Evolutionary conservation across 2,329 filamentous ascomycete species (phyloP).

Genomic region (Dactylellina drechsleri): DNA sequence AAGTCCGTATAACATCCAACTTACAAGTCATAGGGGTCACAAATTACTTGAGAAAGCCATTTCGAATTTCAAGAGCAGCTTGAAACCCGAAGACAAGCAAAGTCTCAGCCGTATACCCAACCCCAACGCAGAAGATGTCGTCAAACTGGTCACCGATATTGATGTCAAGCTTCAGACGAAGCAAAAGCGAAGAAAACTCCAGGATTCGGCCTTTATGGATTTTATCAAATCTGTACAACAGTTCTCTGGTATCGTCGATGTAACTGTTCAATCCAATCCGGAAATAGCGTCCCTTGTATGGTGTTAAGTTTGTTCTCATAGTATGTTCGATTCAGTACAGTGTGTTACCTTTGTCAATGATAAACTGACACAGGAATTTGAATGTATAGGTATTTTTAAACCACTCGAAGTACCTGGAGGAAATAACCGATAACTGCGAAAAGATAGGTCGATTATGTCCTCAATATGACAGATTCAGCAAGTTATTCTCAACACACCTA

Average conservation of each 20-base stretch:
- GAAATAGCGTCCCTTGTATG: constrained; percentile 63
- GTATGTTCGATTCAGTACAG: constrained; percentile 54
- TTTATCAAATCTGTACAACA: constrained; percentile 61
- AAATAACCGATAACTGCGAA: constrained; percentile 38
- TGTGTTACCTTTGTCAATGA: background rate
- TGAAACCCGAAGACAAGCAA: constrained; percentile 27
- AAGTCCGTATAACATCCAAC: background rate
- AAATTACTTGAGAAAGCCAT: constrained; percentile 23
- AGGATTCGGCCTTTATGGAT: constrained; percentile 41
- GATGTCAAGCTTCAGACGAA: constrained; percentile 26
- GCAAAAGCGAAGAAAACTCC: constrained; percentile 43
- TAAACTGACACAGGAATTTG: background rate
- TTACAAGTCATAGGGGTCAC: constrained; percentile 19
- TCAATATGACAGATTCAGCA: constrained; percentile 48
- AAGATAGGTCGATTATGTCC: constrained; percentile 43
- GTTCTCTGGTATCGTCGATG: constrained; percentile 62
- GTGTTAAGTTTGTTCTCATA: constrained; percentile 62
- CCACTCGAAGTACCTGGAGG: constrained; percentile 34
- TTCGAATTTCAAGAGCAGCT: constrained; percentile 22
- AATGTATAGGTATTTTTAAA: constrained; percentile 32
- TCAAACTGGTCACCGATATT: constrained; percentile 26
- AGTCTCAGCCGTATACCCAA: constrained; percentile 8
- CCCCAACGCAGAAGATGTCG: constrained; percentile 40
- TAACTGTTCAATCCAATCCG: constrained; percentile 61
- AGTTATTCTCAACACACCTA: constrained; percentile 60